Evolutionary conservation across 1,284 basidiomycete genomes (phyloP).

Genomic region (Phenoliferia sp.): DNA sequence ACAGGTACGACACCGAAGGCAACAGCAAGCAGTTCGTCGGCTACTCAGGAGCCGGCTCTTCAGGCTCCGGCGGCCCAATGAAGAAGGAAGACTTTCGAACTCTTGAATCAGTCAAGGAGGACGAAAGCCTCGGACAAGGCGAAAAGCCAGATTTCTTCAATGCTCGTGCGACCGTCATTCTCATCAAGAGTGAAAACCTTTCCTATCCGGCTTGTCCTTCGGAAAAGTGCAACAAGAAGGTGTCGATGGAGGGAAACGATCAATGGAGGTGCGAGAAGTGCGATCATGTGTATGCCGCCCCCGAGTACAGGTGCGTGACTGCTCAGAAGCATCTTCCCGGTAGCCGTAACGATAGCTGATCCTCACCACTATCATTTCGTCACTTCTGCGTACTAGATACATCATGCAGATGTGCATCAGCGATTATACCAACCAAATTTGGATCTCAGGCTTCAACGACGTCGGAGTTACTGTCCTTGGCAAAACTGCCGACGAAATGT

Average conservation of each 20-base stretch:
- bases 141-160: slow-evolving; percentile 83
- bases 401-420: slow-evolving; percentile 82
- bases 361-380: not conserved
- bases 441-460: slow-evolving; percentile 96
- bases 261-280: slow-evolving; percentile 93
- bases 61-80: slow-evolving; percentile 50
- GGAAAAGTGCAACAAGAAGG: slow-evolving; percentile 86
- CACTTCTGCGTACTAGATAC: slow-evolving; percentile 55
- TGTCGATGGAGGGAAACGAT: slow-evolving; percentile 59
- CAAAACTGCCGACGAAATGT: slow-evolving; percentile 72
- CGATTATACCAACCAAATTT: slow-evolving; percentile 82
- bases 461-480: slow-evolving; percentile 73
- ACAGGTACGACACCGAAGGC: slow-evolving; percentile 63
- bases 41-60: slow-evolving; percentile 53
- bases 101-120: slow-evolving; percentile 75
- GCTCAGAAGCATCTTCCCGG: too few relatives aligned
- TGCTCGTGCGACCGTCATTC: slow-evolving; percentile 76
- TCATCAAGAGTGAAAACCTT: slow-evolving; percentile 80
- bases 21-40: slow-evolving; percentile 61
- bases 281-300: slow-evolving; percentile 63
- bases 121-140: slow-evolving; percentile 58
- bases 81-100: slow-evolving; percentile 67
- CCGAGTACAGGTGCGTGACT: slow-evolving; percentile 68
- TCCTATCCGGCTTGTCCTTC: slow-evolving; percentile 86
- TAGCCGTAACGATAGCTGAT: not conserved